A percentile compares a stretch with the other conserved stretches of the same genome.
Conservation (phyloP, 2,329 filamentous ascomycete species). For the Tolypocladium pustulatum region DNA sequence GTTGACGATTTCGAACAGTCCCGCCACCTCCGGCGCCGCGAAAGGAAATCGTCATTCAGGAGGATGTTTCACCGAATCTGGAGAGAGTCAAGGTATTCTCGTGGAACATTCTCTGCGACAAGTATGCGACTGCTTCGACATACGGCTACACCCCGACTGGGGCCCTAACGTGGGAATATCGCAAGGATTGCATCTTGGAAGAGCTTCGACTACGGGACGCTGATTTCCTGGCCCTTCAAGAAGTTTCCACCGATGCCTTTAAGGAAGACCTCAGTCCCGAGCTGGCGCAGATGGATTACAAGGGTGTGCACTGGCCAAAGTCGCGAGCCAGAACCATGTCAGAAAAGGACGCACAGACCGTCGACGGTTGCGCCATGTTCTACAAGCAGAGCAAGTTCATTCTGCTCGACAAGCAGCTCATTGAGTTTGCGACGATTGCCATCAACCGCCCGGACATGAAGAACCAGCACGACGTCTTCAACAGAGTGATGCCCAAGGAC, state of each 20-base stretch:
- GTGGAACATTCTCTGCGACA: slow-evolving; percentile 94
- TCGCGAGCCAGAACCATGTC: slow-evolving; percentile 84
- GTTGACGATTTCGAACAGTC: slow-evolving; percentile 35
- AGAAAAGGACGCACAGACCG: slow-evolving; percentile 76
- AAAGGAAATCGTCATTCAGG: slow-evolving; percentile 67
- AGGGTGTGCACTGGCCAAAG: slow-evolving; percentile 87
- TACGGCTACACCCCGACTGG: slow-evolving; percentile 85
- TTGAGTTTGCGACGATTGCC: slow-evolving; percentile 84
- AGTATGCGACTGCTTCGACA: slow-evolving; percentile 72
- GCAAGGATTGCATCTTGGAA: slow-evolving; percentile 70
- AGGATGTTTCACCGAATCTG: slow-evolving; percentile 45
- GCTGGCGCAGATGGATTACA: slow-evolving; percentile 80
- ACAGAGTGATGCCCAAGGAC: slow-evolving; percentile 96
- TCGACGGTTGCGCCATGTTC: slow-evolving; percentile 95
- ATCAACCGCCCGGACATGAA: slow-evolving; percentile 97
- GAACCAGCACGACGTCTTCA: slow-evolving; percentile 94
- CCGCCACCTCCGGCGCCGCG: slow-evolving; percentile 68
- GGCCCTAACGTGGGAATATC: slow-evolving; percentile 78
- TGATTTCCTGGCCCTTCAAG: slow-evolving; percentile 87
- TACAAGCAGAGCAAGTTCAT: slow-evolving; percentile 95
- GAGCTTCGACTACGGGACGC: slow-evolving; percentile 72
- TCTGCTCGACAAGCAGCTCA: slow-evolving; percentile 83
- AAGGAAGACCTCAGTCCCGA: slow-evolving; percentile 85
- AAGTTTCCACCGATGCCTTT: slow-evolving; percentile 86
- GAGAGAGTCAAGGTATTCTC: slow-evolving; percentile 79